A percentile compares a stretch with the other conserved stretches of the same genome.
phyloP scores from a whole-genome alignment of 1,284 basidiomycete species.

The Marasmius oreades region DNA sequence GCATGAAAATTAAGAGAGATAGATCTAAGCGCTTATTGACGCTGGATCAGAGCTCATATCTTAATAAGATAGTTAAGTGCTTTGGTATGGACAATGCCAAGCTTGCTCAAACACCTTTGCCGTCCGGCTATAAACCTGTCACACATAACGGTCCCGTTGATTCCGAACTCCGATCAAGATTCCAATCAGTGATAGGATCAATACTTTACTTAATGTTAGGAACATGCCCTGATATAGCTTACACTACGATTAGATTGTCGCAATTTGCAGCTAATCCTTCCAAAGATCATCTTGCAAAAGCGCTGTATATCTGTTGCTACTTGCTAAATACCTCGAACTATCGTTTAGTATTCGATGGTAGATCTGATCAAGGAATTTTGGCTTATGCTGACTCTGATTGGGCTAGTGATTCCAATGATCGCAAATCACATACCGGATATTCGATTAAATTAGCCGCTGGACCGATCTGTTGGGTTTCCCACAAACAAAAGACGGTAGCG shows the following conservation, averaged over 20 bases:
- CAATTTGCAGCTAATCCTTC: background rate
- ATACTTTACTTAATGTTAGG: background rate
- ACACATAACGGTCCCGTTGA: constrained; percentile 3
- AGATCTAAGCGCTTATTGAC: background rate
- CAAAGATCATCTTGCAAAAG: background rate
- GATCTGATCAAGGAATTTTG: background rate
- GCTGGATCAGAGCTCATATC: constrained; percentile 9
- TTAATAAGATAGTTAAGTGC: constrained; percentile 7
- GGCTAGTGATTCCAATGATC: constrained; percentile 16
- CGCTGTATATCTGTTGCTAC: background rate
- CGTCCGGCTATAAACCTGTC: constrained; percentile 4
- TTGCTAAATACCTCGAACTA: background rate
- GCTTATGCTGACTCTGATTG: constrained; percentile 27
- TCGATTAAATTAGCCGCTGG: constrained; percentile 18
- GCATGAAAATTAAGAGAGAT: constrained; percentile 18
- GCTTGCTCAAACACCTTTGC: constrained; percentile 9
- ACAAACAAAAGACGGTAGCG: background rate
- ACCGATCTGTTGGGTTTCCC: constrained; percentile 6
- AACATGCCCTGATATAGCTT: background rate
- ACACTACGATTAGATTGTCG: background rate
- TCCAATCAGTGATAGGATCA: constrained; percentile 5
- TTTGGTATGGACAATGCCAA: constrained; percentile 8
- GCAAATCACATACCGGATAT: constrained; percentile 21
- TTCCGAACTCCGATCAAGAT: constrained; percentile 1
- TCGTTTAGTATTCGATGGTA: constrained; percentile 20